phyloP scores from a whole-genome alignment of 129 eudicot genomes.

The Dittrichia graveolens region DNA sequence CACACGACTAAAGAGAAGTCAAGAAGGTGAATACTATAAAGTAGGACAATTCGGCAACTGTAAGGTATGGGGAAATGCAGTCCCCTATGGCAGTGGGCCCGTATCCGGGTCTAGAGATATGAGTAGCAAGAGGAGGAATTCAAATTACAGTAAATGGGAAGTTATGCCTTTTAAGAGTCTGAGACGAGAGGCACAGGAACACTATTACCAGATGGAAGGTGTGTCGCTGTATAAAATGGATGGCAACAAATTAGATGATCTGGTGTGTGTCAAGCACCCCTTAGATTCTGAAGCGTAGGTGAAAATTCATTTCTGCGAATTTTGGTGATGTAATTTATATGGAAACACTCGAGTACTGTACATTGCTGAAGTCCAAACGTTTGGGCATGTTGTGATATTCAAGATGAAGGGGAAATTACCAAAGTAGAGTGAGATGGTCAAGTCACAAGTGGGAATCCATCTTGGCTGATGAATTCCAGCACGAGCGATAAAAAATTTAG shows the following conservation, averaged over 20 bases:
- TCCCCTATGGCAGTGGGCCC: slow-evolving; percentile 62
- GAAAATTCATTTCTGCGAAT: neutral
- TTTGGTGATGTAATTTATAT: slow-evolving; percentile 20
- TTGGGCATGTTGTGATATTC: slow-evolving; percentile 1
- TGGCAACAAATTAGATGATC: slow-evolving; percentile 91
- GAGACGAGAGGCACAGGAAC: slow-evolving; percentile 73
- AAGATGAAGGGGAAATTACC: slow-evolving; percentile 1
- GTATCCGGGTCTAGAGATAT: slow-evolving; percentile 78
- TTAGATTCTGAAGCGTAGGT: slow-evolving; percentile 45
- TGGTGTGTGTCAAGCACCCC: slow-evolving; percentile 84
- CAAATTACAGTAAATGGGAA: slow-evolving; percentile 96
- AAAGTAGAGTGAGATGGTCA: neutral
- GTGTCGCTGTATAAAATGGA: slow-evolving; percentile 93
- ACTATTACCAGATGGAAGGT: slow-evolving; percentile 84
- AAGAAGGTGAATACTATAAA: slow-evolving; percentile 49
- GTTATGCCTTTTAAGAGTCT: slow-evolving; percentile 70
- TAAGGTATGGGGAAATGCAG: slow-evolving; percentile 85
- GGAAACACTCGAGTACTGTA: neutral
- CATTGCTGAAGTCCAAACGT: neutral
- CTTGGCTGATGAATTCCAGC: neutral
- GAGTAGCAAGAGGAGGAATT: slow-evolving; percentile 62
- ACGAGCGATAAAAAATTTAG: neutral
- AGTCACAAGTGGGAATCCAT: neutral
- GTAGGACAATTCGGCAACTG: slow-evolving; percentile 88
- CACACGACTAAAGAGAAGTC: slow-evolving; percentile 59